A percentile compares a stretch with the other conserved stretches of the same genome.
These are phyloP conservation scores for Cladophialophora psammophila DNA, from an alignment of 2,329 filamentous ascomycete species.

Conservation along the genomic window DNA sequence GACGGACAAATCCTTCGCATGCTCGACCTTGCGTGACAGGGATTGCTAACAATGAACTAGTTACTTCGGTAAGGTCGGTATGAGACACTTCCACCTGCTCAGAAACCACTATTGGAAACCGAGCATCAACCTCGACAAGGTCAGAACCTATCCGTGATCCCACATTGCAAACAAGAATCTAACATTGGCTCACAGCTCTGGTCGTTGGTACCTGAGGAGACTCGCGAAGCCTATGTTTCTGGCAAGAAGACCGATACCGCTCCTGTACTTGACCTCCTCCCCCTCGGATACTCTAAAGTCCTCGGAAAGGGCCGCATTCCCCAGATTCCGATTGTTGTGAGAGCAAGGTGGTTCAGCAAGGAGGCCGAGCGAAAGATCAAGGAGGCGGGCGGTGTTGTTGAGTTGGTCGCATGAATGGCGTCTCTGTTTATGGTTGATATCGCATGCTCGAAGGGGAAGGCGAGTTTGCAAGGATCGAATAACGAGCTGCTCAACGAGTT, in stretches of 20 bases:
- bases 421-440: conserved; percentile 5
- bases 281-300: conserved; percentile 97
- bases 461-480: not conserved
- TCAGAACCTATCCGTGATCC: conserved; percentile 53
- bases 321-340: conserved; percentile 90
- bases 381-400: conserved; percentile 92
- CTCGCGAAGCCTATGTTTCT: conserved; percentile 88
- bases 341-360: conserved; percentile 92
- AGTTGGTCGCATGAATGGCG: conserved; percentile 82
- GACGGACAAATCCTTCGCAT: not conserved
- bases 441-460: conserved; percentile 9
- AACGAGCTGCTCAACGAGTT: not conserved
- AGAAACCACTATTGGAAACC: conserved; percentile 98
- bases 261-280: conserved; percentile 96
- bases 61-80: conserved; percentile 82
- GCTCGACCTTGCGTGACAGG: not conserved
- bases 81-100: conserved; percentile 96
- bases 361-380: conserved; percentile 99
- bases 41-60: conserved; percentile 26
- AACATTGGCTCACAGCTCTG: conserved; percentile 71
- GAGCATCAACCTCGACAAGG: conserved; percentile 98
- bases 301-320: conserved; percentile 98
- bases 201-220: conserved; percentile 91
- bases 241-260: conserved; percentile 86
- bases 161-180: conserved; percentile 14